A percentile compares a stretch with the other conserved stretches of the same genome.
Evolutionary conservation across 805 yeast genomes (phyloP).

Genomic region (Metschnikowia santaceciliae): DNA sequence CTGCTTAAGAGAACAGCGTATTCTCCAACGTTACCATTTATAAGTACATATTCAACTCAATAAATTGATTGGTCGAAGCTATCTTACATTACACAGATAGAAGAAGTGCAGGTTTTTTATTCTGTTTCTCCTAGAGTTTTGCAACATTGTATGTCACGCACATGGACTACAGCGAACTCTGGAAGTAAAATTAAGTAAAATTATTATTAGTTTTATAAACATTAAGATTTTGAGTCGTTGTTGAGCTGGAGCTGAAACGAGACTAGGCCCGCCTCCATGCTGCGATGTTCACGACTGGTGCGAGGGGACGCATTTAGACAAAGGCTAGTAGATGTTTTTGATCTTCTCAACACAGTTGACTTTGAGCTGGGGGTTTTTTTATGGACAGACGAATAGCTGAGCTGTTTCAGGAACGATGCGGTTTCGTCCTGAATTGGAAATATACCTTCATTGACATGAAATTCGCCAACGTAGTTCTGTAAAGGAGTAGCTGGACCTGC

Average conservation of each 20-base stretch:
- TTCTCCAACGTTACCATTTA: background rate
- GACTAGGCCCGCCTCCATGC: constrained; percentile 29
- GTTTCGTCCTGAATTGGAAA: constrained; percentile 17
- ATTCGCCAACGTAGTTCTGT: constrained; percentile 16
- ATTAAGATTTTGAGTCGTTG: constrained; percentile 1
- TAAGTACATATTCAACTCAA: background rate
- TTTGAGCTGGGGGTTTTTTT: constrained; percentile 10
- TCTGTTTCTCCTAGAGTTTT: background rate
- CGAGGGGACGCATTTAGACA: constrained; percentile 4
- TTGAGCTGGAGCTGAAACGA: constrained; percentile 22
- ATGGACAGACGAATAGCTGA: constrained; percentile 4
- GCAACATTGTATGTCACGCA: background rate
- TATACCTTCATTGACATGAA: constrained; percentile 13
- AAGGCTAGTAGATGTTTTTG: constrained; percentile 11
- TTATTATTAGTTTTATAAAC: background rate
- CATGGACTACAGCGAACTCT: background rate
- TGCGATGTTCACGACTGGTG: constrained; percentile 14
- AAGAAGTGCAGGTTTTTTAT: background rate
- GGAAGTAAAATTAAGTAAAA: background rate
- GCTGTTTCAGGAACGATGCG: constrained; percentile 12
- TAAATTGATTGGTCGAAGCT: background rate
- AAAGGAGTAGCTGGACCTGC: constrained; percentile 12
- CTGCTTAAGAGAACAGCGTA: background rate
- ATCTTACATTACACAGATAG: too few relatives aligned
- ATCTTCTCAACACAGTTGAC: constrained; percentile 5